Conservation (phyloP, 2,329 filamentous ascomycete species). For the Fusarium sp. region DNA sequence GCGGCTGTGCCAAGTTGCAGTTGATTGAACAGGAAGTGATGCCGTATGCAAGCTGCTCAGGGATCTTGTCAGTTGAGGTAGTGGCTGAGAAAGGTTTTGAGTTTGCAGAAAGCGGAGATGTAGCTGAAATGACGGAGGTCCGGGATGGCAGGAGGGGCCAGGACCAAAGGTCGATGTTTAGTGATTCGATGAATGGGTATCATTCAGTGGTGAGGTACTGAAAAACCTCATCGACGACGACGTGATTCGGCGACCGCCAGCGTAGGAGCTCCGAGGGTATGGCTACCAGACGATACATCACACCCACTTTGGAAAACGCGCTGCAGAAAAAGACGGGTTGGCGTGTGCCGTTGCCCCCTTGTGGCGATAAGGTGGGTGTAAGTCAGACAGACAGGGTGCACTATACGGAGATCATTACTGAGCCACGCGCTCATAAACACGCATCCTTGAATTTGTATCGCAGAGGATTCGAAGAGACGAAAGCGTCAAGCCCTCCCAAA, state of each 20-base stretch:
- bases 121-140: conserved; percentile 40
- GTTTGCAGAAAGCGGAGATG: conserved; percentile 36
- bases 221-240: conserved; percentile 23
- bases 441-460: conserved; percentile 22
- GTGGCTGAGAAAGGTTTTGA: conserved; percentile 39
- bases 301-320: conserved; percentile 36
- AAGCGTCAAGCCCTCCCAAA: conserved; percentile 37
- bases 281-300: conserved; percentile 26
- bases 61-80: conserved; percentile 29
- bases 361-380: conserved; percentile 39
- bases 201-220: conserved; percentile 17
- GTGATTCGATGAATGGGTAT: conserved; percentile 29
- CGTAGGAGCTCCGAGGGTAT: conserved; percentile 7
- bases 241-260: conserved; percentile 27
- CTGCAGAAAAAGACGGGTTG: conserved; percentile 36
- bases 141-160: conserved; percentile 16
- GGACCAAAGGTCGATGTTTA: conserved; percentile 12
- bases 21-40: conserved; percentile 22
- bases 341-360: conserved; percentile 36
- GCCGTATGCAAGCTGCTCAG: conserved; percentile 20
- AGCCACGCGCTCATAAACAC: conserved; percentile 39
- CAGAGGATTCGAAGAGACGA: conserved; percentile 22
- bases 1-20: conserved; percentile 13
- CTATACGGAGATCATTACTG: conserved; percentile 34
- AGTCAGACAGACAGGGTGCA: conserved; percentile 35